phyloP scores from a whole-genome alignment of 2,329 filamentous ascomycete species.

The Colletotrichum sp. region DNA sequence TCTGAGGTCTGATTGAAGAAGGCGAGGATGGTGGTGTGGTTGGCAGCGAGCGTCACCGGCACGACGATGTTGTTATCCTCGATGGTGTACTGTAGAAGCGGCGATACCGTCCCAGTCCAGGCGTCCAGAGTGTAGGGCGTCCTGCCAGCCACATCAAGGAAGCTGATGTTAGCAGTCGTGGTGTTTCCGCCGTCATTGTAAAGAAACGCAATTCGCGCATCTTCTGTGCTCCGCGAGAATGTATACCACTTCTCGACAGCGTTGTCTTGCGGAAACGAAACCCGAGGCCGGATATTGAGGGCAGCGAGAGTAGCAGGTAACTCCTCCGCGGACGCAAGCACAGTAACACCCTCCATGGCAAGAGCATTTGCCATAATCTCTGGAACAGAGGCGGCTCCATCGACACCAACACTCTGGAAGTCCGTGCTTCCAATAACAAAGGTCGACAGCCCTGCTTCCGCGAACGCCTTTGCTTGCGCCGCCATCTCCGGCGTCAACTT shows the following conservation, averaged over 20 bases:
- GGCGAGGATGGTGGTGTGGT: neutral
- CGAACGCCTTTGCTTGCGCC: slow-evolving; percentile 21
- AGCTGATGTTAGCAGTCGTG: neutral
- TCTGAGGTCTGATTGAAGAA: neutral
- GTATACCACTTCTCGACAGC: neutral
- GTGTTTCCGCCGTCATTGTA: neutral
- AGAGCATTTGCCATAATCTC: neutral
- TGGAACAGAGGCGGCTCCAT: neutral
- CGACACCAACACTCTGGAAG: neutral
- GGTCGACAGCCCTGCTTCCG: slow-evolving; percentile 24
- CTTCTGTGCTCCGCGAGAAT: neutral
- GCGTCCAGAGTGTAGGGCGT: neutral
- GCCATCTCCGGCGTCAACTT: slow-evolving; percentile 21
- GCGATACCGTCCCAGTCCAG: neutral
- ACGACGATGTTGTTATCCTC: neutral
- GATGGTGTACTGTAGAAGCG: neutral
- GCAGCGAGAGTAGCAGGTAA: neutral
- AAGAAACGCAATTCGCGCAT: slow-evolving; percentile 1
- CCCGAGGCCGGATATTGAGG: neutral
- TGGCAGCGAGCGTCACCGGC: neutral
- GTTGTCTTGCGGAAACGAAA: neutral
- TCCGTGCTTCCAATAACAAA: slow-evolving; percentile 21
- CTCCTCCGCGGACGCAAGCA: neutral
- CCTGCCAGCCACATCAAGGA: neutral
- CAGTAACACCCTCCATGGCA: neutral